Conservation (phyloP, 129 eudicot genomes). For the Helianthus tuberosus region DNA sequence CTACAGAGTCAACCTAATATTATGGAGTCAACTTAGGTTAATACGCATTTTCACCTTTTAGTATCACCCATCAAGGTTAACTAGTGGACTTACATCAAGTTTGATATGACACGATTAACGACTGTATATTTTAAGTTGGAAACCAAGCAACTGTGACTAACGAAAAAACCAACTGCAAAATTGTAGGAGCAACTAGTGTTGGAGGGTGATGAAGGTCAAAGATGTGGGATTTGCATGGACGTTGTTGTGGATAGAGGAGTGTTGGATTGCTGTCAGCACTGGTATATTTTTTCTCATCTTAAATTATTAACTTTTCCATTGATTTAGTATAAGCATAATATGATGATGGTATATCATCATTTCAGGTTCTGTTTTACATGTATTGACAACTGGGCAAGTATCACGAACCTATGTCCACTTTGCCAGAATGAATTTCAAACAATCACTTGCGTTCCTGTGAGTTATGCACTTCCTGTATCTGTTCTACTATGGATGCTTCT, state of each 20-base stretch:
- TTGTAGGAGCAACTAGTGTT: constrained; percentile 59
- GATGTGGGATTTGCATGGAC: constrained; percentile 97
- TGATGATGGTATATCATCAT: constrained; percentile 20
- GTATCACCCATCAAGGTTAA: no score
- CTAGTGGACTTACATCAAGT: no score
- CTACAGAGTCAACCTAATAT: no score
- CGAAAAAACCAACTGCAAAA: background rate
- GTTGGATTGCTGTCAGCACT: constrained; percentile 96
- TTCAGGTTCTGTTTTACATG: constrained; percentile 97
- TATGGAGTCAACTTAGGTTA: no score
- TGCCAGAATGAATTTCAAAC: constrained; percentile 95
- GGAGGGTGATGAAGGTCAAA: constrained; percentile 89
- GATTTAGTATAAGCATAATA: background rate
- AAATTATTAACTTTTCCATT: background rate
- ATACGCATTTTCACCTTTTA: no score
- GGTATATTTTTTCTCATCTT: constrained; percentile 50
- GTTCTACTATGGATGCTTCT: constrained; percentile 3
- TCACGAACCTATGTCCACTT: constrained; percentile 93
- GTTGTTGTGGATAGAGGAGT: constrained; percentile 89
- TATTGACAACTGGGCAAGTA: constrained; percentile 98
- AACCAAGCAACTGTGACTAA: background rate
- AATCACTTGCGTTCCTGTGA: constrained; percentile 97
- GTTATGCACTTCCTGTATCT: constrained; percentile 40
- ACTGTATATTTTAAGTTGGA: no score
- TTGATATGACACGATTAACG: no score